Percentiles rank a stretch among this genome's conserved stretches.
phyloP scores from a whole-genome alignment of 1,284 basidiomycete species.

The Apiotrichum akiyoshidainum region DNA sequence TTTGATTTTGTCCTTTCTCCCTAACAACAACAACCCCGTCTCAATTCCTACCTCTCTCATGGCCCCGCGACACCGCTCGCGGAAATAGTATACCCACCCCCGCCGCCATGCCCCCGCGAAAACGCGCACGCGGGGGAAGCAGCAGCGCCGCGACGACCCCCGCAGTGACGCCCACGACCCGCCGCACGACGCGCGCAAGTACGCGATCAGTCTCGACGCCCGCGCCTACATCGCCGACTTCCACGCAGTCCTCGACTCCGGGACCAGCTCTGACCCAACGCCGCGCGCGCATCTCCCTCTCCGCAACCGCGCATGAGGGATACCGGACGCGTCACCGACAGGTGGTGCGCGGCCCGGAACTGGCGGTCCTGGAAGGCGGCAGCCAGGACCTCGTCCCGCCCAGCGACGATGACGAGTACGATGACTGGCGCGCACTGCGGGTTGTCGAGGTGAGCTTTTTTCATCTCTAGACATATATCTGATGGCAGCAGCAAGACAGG shows the following conservation, averaged over 20 bases:
- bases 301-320: no score
- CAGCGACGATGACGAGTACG: slow-evolving; percentile 44
- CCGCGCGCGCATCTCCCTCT: not conserved
- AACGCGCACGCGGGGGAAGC: slow-evolving; percentile 9
- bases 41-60: no score
- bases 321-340: slow-evolving; percentile 18
- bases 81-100: no score
- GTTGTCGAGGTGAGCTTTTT: not conserved
- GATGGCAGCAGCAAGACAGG: not conserved
- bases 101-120: slow-evolving; percentile 10
- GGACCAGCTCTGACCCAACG: not conserved
- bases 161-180: not conserved
- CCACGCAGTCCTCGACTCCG: not conserved
- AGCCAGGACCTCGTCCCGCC: slow-evolving; percentile 39
- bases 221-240: not conserved
- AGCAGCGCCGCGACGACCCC: not conserved
- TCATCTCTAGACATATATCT: no score
- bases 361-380: slow-evolving; percentile 15
- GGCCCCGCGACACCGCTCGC: no score
- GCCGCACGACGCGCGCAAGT: no score
- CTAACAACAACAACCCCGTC: no score
- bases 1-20: no score
- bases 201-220: not conserved
- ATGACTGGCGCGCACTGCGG: slow-evolving; percentile 31
- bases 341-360: slow-evolving; percentile 11